Evolutionary conservation across 1,284 basidiomycete genomes (phyloP).

Genomic region (Phellopilus nigrolimitatus): DNA sequence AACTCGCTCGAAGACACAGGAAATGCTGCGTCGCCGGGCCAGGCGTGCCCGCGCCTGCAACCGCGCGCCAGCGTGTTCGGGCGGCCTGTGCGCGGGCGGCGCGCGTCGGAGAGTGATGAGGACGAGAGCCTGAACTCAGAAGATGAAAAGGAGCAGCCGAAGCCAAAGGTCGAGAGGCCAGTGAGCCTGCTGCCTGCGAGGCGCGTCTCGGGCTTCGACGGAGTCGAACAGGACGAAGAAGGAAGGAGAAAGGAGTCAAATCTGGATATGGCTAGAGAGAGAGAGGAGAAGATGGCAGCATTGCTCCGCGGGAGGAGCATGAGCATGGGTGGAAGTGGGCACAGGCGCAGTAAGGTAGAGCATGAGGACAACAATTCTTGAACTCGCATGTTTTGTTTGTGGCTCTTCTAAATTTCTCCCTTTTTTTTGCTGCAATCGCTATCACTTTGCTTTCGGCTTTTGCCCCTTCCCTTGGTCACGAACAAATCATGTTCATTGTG

Average conservation of each 20-base stretch:
- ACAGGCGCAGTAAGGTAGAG: neutral
- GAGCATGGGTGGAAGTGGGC: conserved; percentile 6
- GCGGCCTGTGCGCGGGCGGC: conserved; percentile 40
- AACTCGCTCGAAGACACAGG: conserved; percentile 35
- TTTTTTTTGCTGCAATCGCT: neutral
- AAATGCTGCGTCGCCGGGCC: conserved; percentile 28
- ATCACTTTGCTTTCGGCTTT: too few species aligned
- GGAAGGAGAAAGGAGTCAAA: neutral
- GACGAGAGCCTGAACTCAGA: conserved; percentile 29
- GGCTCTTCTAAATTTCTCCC: neutral
- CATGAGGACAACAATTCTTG: conserved; percentile 1
- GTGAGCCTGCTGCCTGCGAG: conserved; percentile 56
- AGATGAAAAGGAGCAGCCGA: conserved; percentile 40
- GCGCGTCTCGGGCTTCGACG: conserved; percentile 56
- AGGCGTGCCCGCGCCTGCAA: conserved; percentile 34
- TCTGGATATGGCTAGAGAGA: neutral
- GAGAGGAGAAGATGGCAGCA: neutral
- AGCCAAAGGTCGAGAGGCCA: conserved; percentile 34
- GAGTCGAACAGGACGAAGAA: conserved; percentile 12
- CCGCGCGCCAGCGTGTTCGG: conserved; percentile 55
- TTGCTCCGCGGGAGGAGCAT: neutral
- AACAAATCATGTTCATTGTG: too few species aligned
- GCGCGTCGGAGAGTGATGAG: conserved; percentile 52
- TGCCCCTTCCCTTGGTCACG: too few species aligned
- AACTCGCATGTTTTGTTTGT: too few species aligned